phyloP scores from a whole-genome alignment of 768 basidiomycete genomes.

The Hemileccinum impolitum region DNA sequence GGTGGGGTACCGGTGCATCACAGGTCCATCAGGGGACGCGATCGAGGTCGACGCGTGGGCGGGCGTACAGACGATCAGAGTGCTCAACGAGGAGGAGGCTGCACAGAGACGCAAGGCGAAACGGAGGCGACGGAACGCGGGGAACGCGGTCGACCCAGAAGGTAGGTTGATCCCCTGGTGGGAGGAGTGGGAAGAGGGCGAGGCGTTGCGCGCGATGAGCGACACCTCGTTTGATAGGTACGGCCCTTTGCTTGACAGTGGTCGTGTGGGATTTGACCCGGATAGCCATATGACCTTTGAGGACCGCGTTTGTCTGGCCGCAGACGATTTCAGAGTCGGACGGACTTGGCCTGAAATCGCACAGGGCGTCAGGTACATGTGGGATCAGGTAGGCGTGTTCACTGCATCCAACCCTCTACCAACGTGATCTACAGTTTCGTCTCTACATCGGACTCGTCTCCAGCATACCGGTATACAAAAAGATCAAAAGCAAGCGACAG shows the following conservation, averaged over 20 bases:
- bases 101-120: conserved; percentile 14
- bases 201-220: conserved; percentile 20
- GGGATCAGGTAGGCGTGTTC: conserved; percentile 27
- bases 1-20: conserved; percentile 16
- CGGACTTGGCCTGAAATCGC: conserved; percentile 31
- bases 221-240: conserved; percentile 26
- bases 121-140: conserved; percentile 17
- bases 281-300: conserved; percentile 10
- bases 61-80: conserved; percentile 24
- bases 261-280: not conserved
- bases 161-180: conserved; percentile 30
- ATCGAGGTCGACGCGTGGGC: conserved; percentile 27
- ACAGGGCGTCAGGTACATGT: conserved; percentile 25
- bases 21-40: conserved; percentile 5
- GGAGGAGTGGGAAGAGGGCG: conserved; percentile 32
- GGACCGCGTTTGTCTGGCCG: conserved; percentile 26
- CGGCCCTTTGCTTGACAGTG: conserved; percentile 15
- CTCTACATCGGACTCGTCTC: conserved; percentile 30
- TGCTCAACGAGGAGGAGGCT: conserved; percentile 24
- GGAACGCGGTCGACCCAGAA: conserved; percentile 15
- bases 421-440: conserved; percentile 24
- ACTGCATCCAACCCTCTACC: not conserved
- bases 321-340: conserved; percentile 31
- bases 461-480: conserved; percentile 31
- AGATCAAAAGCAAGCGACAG: conserved; percentile 15